phyloP scores from a whole-genome alignment of 495 filamentous ascomycete species.

The Chaetomidium leptoderma region DNA sequence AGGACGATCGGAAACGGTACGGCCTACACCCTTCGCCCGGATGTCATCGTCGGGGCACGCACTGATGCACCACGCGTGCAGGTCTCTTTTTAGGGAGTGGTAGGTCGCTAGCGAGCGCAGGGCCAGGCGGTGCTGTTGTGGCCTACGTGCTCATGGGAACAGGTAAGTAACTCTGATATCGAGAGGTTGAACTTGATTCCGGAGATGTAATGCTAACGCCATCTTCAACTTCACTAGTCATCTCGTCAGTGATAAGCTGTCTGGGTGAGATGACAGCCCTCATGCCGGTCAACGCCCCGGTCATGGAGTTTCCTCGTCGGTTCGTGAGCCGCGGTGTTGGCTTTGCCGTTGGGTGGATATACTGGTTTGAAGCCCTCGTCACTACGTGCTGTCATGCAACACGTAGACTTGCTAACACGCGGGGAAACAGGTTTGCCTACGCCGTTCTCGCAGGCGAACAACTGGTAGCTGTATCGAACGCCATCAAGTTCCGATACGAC shows the following conservation, averaged over 20 bases:
- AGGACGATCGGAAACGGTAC: slow-evolving; percentile 38
- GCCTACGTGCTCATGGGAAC: slow-evolving; percentile 43
- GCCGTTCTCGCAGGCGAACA: slow-evolving; percentile 40
- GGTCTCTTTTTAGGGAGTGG: slow-evolving; percentile 39
- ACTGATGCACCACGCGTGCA: slow-evolving; percentile 1
- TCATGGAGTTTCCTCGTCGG: slow-evolving; percentile 48
- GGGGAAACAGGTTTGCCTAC: slow-evolving; percentile 40
- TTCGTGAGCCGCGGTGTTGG: slow-evolving; percentile 47
- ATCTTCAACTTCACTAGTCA: slow-evolving; percentile 21
- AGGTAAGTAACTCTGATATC: not conserved
- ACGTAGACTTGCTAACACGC: not conserved
- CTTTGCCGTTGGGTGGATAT: slow-evolving; percentile 52
- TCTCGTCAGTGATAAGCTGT: slow-evolving; percentile 49
- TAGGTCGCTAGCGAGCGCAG: slow-evolving; percentile 33
- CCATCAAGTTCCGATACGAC: slow-evolving; percentile 44
- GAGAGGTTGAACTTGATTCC: not conserved
- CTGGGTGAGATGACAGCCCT: slow-evolving; percentile 52
- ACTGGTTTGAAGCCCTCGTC: slow-evolving; percentile 40
- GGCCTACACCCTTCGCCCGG: not conserved
- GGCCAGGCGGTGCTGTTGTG: slow-evolving; percentile 38
- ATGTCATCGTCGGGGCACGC: not conserved
- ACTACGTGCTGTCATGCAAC: not conserved
- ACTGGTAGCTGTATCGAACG: slow-evolving; percentile 41
- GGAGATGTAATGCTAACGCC: not conserved
- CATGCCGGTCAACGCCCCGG: slow-evolving; percentile 48